Evolutionary conservation across 169 alveolate genomes (phyloP).

Genomic region (Plasmodium sp.): DNA sequence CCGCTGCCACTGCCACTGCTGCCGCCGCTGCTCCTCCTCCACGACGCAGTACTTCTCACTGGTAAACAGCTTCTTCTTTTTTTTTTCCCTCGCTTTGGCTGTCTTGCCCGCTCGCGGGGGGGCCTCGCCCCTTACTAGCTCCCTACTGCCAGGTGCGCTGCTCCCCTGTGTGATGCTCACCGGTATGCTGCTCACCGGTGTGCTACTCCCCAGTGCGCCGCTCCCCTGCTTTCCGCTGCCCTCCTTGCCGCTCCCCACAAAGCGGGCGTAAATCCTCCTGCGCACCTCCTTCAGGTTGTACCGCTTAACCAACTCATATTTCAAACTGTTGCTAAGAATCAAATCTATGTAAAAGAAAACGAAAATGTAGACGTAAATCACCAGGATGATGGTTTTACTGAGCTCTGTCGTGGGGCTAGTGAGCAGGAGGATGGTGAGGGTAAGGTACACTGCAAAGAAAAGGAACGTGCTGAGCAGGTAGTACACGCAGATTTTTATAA

Average conservation of each 20-base stretch:
- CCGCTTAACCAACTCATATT: slow-evolving; percentile 19
- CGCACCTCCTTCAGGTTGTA: slow-evolving; percentile 46
- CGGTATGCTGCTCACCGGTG: background rate
- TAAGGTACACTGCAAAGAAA: slow-evolving; percentile 42
- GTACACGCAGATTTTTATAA: slow-evolving; percentile 12
- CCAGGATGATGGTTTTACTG: slow-evolving; percentile 6
- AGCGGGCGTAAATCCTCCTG: slow-evolving; percentile 19
- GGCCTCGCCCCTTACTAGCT: background rate
- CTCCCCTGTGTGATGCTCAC: too few relatives aligned
- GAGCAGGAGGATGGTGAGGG: slow-evolving; percentile 4
- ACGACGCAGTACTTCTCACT: slow-evolving; percentile 29
- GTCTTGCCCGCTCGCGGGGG: background rate
- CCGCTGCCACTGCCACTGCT: background rate
- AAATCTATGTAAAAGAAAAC: slow-evolving; percentile 42
- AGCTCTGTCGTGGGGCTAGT: background rate
- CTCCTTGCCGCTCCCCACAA: background rate
- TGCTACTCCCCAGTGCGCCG: background rate
- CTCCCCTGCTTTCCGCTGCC: too few relatives aligned
- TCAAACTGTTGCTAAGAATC: slow-evolving; percentile 27
- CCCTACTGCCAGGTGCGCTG: background rate
- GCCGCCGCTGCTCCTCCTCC: background rate
- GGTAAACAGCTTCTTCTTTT: slow-evolving; percentile 30
- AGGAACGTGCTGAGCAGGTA: slow-evolving; percentile 31
- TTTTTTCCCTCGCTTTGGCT: background rate
- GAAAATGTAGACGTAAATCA: slow-evolving; percentile 30